Evolutionary conservation across 2,329 filamentous ascomycete genomes (phyloP).

Genomic region (Cercospora zeae-maydis): DNA sequence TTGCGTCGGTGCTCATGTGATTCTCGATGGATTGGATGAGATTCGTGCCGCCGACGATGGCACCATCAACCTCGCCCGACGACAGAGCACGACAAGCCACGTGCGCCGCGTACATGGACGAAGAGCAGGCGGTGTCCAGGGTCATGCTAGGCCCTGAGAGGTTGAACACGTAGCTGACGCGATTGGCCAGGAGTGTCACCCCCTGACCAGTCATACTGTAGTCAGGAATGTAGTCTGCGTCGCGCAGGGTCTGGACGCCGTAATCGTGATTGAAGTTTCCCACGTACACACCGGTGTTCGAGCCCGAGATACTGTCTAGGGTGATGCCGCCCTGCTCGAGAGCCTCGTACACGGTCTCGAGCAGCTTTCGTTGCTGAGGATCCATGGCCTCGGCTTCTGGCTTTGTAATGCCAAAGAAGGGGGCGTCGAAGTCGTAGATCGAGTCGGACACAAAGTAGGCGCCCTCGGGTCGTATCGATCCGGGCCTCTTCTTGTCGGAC

Average conservation of each 20-base stretch:
- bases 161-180: conserved; percentile 21
- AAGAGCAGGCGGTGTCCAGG: conserved; percentile 19
- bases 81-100: not conserved
- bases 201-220: not conserved
- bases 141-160: conserved; percentile 20
- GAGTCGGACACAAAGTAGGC: not conserved
- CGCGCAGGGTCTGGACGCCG: not conserved
- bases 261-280: not conserved
- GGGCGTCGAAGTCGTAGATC: not conserved
- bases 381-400: conserved; percentile 16
- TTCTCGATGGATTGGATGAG: conserved; percentile 30
- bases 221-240: not conserved
- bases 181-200: not conserved
- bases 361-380: conserved; percentile 27
- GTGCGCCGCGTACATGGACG: conserved; percentile 5
- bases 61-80: conserved; percentile 12
- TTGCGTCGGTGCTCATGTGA: conserved; percentile 28
- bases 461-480: not conserved
- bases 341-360: conserved; percentile 24
- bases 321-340: conserved; percentile 20
- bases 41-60: conserved; percentile 24
- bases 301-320: not conserved
- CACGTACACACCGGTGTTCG: not conserved
- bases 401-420: conserved; percentile 3
- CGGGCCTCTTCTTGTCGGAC: not conserved